Conservation (phyloP, 768 basidiomycete species). For the Russula lepida region DNA sequence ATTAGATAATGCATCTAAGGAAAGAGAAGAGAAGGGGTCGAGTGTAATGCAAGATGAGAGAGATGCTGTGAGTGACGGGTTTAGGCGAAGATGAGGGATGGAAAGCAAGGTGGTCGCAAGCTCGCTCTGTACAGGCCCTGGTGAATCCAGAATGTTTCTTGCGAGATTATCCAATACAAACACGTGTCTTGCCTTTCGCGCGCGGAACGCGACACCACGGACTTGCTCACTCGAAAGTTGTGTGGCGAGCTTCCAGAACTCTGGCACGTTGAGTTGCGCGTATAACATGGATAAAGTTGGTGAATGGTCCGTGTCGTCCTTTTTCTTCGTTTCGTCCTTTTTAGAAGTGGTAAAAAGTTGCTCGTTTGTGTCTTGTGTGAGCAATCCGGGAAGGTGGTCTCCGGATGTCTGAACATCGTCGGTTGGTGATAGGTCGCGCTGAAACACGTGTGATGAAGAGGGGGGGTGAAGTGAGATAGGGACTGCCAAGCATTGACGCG, state of each 20-base stretch:
- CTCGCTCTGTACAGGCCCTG: background rate
- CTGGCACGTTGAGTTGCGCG: background rate
- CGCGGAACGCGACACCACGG: conserved; percentile 27
- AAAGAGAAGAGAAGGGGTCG: conserved; percentile 27
- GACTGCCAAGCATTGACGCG: conserved; percentile 1
- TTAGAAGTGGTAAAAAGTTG: background rate
- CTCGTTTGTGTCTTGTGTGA: background rate
- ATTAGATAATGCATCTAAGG: conserved; percentile 26
- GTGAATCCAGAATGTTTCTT: conserved; percentile 33
- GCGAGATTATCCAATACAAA: conserved; percentile 33
- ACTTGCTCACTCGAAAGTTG: conserved; percentile 22
- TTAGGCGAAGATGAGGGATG: background rate
- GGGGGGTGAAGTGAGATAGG: background rate
- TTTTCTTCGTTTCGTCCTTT: conserved; percentile 2
- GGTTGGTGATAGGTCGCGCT: background rate
- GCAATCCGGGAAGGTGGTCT: background rate
- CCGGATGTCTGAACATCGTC: background rate
- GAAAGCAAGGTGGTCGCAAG: conserved; percentile 10
- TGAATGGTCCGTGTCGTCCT: background rate
- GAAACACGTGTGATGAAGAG: background rate
- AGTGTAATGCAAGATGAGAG: background rate
- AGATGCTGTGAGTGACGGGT: conserved; percentile 3
- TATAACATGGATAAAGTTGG: background rate
- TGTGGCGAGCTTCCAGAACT: conserved; percentile 9
- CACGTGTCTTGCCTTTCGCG: conserved; percentile 27